phyloP scores from a whole-genome alignment of 2,329 filamentous ascomycete species.

The Leptographium flavum region DNA sequence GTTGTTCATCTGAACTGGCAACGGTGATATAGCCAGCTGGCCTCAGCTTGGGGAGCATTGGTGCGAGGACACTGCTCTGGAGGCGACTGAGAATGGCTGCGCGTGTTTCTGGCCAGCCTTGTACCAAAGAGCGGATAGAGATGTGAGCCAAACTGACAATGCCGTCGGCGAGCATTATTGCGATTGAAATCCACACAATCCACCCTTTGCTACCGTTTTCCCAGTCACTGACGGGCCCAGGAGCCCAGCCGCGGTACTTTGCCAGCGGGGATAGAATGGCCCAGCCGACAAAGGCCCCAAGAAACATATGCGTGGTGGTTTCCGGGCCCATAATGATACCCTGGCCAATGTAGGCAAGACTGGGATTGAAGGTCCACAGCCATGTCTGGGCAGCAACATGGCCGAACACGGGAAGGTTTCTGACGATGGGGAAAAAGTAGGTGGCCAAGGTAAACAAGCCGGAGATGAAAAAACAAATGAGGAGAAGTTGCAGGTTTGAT shows the following conservation, averaged over 20 bases:
- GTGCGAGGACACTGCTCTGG: not conserved
- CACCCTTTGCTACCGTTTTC: constrained; percentile 88
- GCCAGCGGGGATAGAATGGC: constrained; percentile 79
- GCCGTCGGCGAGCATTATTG: constrained; percentile 93
- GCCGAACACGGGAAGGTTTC: constrained; percentile 80
- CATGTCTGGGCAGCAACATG: constrained; percentile 58
- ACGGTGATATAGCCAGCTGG: constrained; percentile 13
- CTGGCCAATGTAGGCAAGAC: constrained; percentile 92
- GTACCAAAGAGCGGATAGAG: constrained; percentile 31
- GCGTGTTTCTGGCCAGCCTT: constrained; percentile 5
- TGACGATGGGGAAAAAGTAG: constrained; percentile 78
- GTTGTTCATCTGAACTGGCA: not conserved
- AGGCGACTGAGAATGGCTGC: not conserved
- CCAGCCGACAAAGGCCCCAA: constrained; percentile 85
- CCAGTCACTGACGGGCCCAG: constrained; percentile 78
- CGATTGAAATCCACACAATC: constrained; percentile 94
- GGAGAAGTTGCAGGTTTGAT: constrained; percentile 37
- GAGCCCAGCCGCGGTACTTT: constrained; percentile 77
- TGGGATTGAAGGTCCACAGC: constrained; percentile 95
- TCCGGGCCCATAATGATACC: constrained; percentile 97
- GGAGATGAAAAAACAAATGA: constrained; percentile 43
- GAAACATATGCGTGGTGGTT: constrained; percentile 88
- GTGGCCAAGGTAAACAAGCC: constrained; percentile 63
- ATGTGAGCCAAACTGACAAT: constrained; percentile 78
- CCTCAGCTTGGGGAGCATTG: constrained; percentile 2